A percentile compares a stretch with the other conserved stretches of the same genome.
Conservation (phyloP, 2,329 filamentous ascomycete genomes). For the Ophiostoma fasciatum region DNA sequence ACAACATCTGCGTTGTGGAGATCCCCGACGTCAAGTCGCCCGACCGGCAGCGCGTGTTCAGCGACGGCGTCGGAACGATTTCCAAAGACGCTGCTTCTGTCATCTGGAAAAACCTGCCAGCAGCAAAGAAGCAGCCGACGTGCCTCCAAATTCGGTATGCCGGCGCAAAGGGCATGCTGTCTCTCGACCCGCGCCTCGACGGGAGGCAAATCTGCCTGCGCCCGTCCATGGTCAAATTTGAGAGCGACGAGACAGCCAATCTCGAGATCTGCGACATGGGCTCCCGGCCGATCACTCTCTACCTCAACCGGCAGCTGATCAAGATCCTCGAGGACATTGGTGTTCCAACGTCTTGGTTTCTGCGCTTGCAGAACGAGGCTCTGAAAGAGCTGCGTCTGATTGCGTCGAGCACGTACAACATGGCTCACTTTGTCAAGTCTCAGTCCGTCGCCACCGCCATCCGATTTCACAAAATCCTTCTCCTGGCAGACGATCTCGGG, state of each 20-base stretch:
- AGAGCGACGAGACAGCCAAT: constrained; percentile 34
- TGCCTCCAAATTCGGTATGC: constrained; percentile 61
- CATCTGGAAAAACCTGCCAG: constrained; percentile 43
- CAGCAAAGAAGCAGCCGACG: constrained; percentile 36
- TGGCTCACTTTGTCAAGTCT: constrained; percentile 48
- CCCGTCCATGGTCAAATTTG: constrained; percentile 68
- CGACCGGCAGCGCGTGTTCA: constrained; percentile 46
- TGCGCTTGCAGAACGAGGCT: constrained; percentile 47
- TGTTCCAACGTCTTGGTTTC: constrained; percentile 42
- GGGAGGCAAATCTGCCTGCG: constrained; percentile 49
- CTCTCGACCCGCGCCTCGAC: constrained; percentile 45
- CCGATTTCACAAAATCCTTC: constrained; percentile 46
- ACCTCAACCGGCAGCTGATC: constrained; percentile 67
- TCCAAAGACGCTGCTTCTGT: constrained; percentile 42
- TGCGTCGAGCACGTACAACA: constrained; percentile 43
- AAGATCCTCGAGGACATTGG: constrained; percentile 75
- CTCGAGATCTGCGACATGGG: constrained; percentile 61
- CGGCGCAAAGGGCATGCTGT: constrained; percentile 67
- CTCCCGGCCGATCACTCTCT: constrained; percentile 50
- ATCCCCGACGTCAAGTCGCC: constrained; percentile 38
- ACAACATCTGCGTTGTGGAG: constrained; percentile 17
- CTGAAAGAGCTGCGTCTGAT: constrained; percentile 44
- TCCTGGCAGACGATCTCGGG: constrained; percentile 37
- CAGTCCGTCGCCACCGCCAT: constrained; percentile 47
- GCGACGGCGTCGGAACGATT: constrained; percentile 66